Base-by-base conservation (phyloP, 306 rosid species). In the Casuarina equisetifolia region DNA sequence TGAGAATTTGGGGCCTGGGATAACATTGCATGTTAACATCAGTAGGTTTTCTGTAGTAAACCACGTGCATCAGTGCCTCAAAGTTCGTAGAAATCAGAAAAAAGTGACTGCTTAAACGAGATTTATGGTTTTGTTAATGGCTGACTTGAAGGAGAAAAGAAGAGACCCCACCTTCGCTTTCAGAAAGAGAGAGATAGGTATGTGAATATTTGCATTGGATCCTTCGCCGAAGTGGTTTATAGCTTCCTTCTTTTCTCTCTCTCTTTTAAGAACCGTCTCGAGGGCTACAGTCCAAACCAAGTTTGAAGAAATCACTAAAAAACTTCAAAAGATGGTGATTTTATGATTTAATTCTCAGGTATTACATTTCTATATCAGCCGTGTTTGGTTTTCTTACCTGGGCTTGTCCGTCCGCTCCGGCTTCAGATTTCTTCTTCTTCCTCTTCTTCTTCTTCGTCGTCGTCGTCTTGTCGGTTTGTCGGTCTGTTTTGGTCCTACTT, bases 221-320 rank as follows among this genome's bases (percentile, higher is more conserved):
- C 89, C 97, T 84, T 90, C 97, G 91, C 92, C 89, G 75, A 83
- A 76, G 42, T 76, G 67, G 68, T 85, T 84, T 59, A 63, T 75
- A 76, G 49, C 64, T 15, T n/a, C 46, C 66, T 50, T 39, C 7
- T 51, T 72, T 40, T 69, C 35, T 67, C 45, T 32, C 77, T 25
- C 72, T 69, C 79, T 77, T 70, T 79, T 58, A 55, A 76, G 61
- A 72, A 72, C 77, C 77, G 57, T 72, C 85, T 80, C 61, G 79
- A 70, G 77, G 54, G 84, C 82, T 82, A 81, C 52, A 86, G 54
- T 87, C 92, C 86, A 74, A 82, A 58, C 79, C 79, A 75, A 77
- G 75, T 59, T 20, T 79, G 49, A 76, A 77, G 57, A 67, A 71
- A 68, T 45, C 74, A 78, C 82, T 57, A 72, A 40, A 77, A 53